Conservation (phyloP, 495 filamentous ascomycete genomes). For the Penicillium cinerascens region DNA sequence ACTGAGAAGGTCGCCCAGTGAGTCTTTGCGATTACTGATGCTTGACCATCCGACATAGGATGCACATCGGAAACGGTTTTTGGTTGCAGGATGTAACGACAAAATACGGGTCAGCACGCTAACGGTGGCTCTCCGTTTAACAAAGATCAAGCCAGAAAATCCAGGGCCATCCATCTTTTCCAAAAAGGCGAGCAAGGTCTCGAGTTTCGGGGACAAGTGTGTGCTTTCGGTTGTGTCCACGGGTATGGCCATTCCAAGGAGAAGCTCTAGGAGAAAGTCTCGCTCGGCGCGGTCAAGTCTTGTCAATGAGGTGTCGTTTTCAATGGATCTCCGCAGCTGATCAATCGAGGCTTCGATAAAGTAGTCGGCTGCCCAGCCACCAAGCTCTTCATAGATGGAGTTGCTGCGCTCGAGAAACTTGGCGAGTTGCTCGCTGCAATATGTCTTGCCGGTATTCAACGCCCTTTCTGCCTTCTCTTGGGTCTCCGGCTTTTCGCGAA, state of each 20-base stretch:
- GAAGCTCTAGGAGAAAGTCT: slow-evolving; percentile 53
- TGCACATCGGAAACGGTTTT: slow-evolving; percentile 53
- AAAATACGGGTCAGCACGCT: slow-evolving; percentile 65
- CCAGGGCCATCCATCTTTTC: slow-evolving; percentile 35
- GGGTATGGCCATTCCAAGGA: slow-evolving; percentile 43
- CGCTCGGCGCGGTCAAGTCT: slow-evolving; percentile 53
- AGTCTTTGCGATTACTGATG: slow-evolving; percentile 40
- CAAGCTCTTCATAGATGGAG: slow-evolving; percentile 61
- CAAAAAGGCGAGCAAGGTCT: slow-evolving; percentile 53
- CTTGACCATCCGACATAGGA: slow-evolving; percentile 70
- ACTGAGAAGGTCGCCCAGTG: slow-evolving; percentile 60
- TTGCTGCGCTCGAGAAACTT: slow-evolving; percentile 41
- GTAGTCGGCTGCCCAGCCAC: slow-evolving; percentile 67
- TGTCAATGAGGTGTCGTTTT: slow-evolving; percentile 29
- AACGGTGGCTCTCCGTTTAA: slow-evolving; percentile 66
- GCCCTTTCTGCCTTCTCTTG: slow-evolving; percentile 41
- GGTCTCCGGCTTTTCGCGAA: slow-evolving; percentile 37
- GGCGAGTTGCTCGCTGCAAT: slow-evolving; percentile 60
- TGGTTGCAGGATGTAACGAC: slow-evolving; percentile 55
- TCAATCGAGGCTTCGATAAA: slow-evolving; percentile 60
- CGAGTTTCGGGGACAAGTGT: slow-evolving; percentile 50
- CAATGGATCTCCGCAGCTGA: slow-evolving; percentile 38
- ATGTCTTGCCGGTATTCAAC: slow-evolving; percentile 54
- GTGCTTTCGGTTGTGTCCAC: slow-evolving; percentile 15
- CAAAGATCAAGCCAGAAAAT: slow-evolving; percentile 76